Evolutionary conservation across 169 alveolate species (phyloP).

Genomic region (Cryptosporidium tyzzeri): DNA sequence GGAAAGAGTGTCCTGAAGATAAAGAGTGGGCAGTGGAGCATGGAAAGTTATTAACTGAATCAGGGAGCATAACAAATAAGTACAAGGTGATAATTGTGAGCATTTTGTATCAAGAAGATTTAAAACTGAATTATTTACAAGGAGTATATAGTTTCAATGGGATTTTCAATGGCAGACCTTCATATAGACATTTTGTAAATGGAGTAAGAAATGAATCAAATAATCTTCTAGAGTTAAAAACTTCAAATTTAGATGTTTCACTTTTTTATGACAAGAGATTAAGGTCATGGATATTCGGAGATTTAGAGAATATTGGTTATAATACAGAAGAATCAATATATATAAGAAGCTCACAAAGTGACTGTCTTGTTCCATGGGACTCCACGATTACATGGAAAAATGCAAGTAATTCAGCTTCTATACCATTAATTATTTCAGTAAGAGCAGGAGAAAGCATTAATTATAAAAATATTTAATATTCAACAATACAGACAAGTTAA

Average conservation of each 20-base stretch:
- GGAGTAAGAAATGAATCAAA: conserved; percentile 22
- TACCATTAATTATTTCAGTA: conserved; percentile 46
- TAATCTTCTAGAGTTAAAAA: neutral
- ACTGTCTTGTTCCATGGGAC: conserved; percentile 73
- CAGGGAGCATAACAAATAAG: conserved; percentile 8
- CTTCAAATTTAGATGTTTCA: conserved; percentile 5
- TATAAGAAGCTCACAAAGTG: conserved; percentile 39
- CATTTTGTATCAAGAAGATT: conserved; percentile 25
- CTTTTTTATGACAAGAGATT: conserved; percentile 51
- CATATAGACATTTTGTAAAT: conserved; percentile 53
- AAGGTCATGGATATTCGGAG: conserved; percentile 61
- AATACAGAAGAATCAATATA: conserved; percentile 25
- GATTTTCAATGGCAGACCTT: conserved; percentile 54
- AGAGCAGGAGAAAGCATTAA: conserved; percentile 51
- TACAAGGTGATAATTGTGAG: conserved; percentile 48
- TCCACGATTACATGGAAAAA: conserved; percentile 54
- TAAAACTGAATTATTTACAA: conserved; percentile 19
- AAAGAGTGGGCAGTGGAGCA: conserved; percentile 39
- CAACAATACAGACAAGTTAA: neutral
- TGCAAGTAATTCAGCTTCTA: neutral
- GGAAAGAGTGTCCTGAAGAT: conserved; percentile 34
- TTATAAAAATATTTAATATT: neutral
- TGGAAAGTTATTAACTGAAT: conserved; percentile 4
- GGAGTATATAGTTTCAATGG: conserved; percentile 62
- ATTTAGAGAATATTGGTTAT: conserved; percentile 57